Evolutionary conservation across 2,329 filamentous ascomycete species (phyloP), one percentile per base, ranked within the genome.

Genomic region (Fusarium citri): DNA sequence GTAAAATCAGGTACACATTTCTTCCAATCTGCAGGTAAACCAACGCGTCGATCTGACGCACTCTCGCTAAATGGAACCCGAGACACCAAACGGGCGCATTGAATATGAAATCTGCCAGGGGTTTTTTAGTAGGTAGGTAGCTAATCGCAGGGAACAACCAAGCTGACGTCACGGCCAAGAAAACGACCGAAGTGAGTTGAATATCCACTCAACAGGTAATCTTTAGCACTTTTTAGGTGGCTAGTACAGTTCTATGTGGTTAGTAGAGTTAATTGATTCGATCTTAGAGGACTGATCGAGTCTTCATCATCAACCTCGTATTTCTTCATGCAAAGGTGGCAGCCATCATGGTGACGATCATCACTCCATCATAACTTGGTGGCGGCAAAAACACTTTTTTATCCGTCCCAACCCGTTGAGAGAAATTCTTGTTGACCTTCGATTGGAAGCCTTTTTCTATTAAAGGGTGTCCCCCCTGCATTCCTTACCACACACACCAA

Each of bases 111-210:
- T 25, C n/a, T 45, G 49, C 25, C 62, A 47, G 55, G 61, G 59
- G 25, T n/a, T 45, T n/a, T 22, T 22, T 23, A 23, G 23, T 23
- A 23, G 14, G 14, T 20, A 42, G 18, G n/a, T 10, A 22, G n/a
- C 40, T 42, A 46, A 54, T 37, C 49, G 49, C 59, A 64, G 34
- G 60, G 60, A 30, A 40, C 62, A 54, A 48, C n/a, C 55, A 49
- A 48, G 20, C 64, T 74, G 72, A 74, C 72, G 72, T 74, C 72
- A 74, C 55, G 37, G 28, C 62, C 20, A 58, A 58, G 63, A 58
- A 59, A 65, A 60, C 34, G 57, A 42, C 55, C 49, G 54, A 67
- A 30, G 56, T 63, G 40, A 50, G 50, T 28, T 68, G 53, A 51
- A 51, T 59, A 56, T 62, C 48, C 42, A 48, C 30, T 25, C 23